A percentile compares a stretch with the other conserved stretches of the same genome.
Evolutionary conservation across 306 rosid species (phyloP).

Genomic region (Malus asiatica): DNA sequence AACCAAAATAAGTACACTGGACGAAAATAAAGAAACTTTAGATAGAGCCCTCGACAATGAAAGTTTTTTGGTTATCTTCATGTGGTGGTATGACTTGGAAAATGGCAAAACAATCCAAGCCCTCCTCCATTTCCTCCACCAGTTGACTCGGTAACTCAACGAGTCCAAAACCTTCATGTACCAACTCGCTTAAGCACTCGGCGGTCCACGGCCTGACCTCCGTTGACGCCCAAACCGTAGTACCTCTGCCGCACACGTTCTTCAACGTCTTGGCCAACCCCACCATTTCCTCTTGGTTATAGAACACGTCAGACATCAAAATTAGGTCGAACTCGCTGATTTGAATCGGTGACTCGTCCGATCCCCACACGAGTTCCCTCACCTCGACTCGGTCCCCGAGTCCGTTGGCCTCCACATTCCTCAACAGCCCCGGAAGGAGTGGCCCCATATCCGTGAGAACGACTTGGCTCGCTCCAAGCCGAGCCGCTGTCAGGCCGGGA

Average conservation of each 20-base stretch:
- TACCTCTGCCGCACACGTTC: slow-evolving; percentile 2
- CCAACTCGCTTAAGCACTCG: slow-evolving; percentile 26
- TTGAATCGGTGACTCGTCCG: slow-evolving; percentile 2
- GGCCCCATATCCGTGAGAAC: slow-evolving; percentile 20
- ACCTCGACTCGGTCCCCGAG: slow-evolving; percentile 26
- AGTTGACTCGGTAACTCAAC: slow-evolving; percentile 16
- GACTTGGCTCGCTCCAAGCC: slow-evolving; percentile 28
- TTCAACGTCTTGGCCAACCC: slow-evolving; percentile 17
- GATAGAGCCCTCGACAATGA: too few relatives aligned
- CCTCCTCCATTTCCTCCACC: not conserved
- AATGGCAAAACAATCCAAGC: not conserved
- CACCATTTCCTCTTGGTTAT: slow-evolving; percentile 14
- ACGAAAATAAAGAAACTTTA: too few relatives aligned
- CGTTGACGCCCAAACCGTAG: slow-evolving; percentile 21
- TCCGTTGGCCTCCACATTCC: slow-evolving; percentile 25
- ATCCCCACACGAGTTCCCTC: slow-evolving; percentile 28
- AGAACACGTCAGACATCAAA: slow-evolving; percentile 36
- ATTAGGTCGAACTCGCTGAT: slow-evolving; percentile 22
- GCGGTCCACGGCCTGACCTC: slow-evolving; percentile 26
- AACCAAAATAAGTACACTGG: too few relatives aligned
- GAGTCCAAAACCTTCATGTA: slow-evolving; percentile 21
- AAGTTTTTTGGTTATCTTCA: not conserved
- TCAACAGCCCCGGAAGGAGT: slow-evolving; percentile 16
- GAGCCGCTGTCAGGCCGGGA: slow-evolving; percentile 27
- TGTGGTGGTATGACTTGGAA: slow-evolving; percentile 15